Base-by-base conservation (phyloP, 1,139 yeast genomes). In the Candida gigantensis region DNA sequence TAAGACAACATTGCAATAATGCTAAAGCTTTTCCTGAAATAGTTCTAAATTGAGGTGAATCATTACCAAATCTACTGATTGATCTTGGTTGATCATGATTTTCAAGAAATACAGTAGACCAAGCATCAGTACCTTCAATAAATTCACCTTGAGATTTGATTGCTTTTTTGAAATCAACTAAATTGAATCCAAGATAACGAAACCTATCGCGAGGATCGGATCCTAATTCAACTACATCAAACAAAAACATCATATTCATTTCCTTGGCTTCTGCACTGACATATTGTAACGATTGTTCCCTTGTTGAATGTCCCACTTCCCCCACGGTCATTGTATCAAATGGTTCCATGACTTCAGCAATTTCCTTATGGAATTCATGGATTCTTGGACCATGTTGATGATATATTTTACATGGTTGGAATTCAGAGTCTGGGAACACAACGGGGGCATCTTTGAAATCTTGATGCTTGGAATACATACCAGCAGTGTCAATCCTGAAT, bases 81-180 rank as follows among this genome's bases (percentile, higher is more conserved):
- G 71, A 61, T 45, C 82, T 62, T 4, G 82, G 74, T 45, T 73
- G 79, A 54, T 78, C 83, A 49, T 77, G 83, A 50, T 77, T 77
- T 52, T 77, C 83, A 39, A 70, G 52, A 55, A 71, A 76, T 4
- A 65, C 69, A 12, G 82, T 70, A 13, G 74, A 59, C 83, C 83
- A 77, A 6, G 77, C 79, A 47, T 74, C 81, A 4, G 73, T 65
- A 5, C 69, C 72, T 37, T 69, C 66, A 37, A 67, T 61, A 47
- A 71, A 72, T 5, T 55, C 59, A 48, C 61, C 46, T 46, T 46
- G 49, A 21, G 44, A 53, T 28, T 58, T 48, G 20, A 74, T 54
- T 3, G 74, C 70, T 20, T 55, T 47, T 48, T 74, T 75, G 53
- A 74, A 58, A 23, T 75, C 73, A 8, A 55, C 46, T 47, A 74